Base-by-base conservation (phyloP, 2,329 filamentous ascomycete genomes). In the Teratosphaeria epicoccoides region DNA sequence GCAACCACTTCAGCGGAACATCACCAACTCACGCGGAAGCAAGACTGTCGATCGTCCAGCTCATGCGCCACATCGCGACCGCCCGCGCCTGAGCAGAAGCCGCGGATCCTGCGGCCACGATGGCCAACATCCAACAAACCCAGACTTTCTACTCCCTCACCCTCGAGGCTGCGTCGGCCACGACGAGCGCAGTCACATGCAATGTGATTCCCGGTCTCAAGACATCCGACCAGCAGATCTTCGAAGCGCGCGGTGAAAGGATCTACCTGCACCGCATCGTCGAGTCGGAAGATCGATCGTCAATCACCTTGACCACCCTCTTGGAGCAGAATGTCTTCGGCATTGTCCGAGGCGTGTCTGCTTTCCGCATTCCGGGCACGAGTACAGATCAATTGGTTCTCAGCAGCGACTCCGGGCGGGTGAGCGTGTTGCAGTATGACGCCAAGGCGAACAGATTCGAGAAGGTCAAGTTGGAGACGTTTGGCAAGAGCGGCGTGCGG, bases 71-170 rank as follows among this genome's bases (percentile, higher is more conserved):
- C 29, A 11, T 9, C 26, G 12, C 23, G 3, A 3, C 48, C 12
- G 9, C 23, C 29, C 28, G 33, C 3, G n/a, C 6, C 33, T 40
- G 33, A 40, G 33, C 14, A 40, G 17, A 24, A 28, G 12, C 22
- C 23, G 17, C 22, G 7, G 14, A 7, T 10, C 20, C 29, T 48
- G 24, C 57, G 49, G 57, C 69, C 73, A 76, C 54, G 68, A 97
- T 97, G 93, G 91, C 93, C 76, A 95, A 90, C 69, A 96, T 91
- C 56, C 96, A 90, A 60, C 91, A 91, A 70, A 95, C 96, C 9
- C 65, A 67, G 88, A 96, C 96, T 71, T 84, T 98, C 75, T 98
- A 98, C 76, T 93, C 88, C 65, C 79, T 98, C 75, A 97, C 93
- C 61, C 84, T 99, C 66, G 89, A 96, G 73, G 85, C 88, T 62